Base-by-base conservation (phyloP, 1,284 basidiomycete species). In the Ustilago xerochloae region DNA sequence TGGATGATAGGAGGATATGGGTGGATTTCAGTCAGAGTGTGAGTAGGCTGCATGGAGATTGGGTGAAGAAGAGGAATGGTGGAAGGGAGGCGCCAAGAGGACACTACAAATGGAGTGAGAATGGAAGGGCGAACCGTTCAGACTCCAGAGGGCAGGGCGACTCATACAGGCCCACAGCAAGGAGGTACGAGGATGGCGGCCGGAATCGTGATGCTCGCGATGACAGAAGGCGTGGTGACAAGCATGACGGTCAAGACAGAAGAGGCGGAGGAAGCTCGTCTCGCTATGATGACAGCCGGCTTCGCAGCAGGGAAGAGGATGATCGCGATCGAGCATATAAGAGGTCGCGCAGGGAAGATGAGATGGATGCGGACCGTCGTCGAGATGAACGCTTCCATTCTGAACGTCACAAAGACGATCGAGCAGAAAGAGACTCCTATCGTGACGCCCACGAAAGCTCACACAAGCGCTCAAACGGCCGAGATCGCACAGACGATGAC, bases 1-100 rank as follows among this genome's bases (percentile, higher is more conserved):
- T 99, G n/a, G 96, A 99, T 84, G 97, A 99, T 85, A 89, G 95
- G 16, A 89, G 97, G 20, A 99, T 99, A 83, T 98, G 96, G 92
- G 96, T 99, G 69, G 95, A 97, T 86, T 97, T 98, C 52, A 85
- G 82, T 10, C 86, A 86, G 73, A 96, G 93, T 29, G 97, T 99
- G 7, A 86, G 87, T 36, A 87, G 88, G 75, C 85, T 89, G 76
- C 86, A 86, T 68, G 84, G 85, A n/a, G 81, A 84, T 7, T 87
- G 85, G 85, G 28, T 86, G 54, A 77, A 76, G 80, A 53, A 76
- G 84, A 57, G 80, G 77, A 43, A 73, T 73, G 30, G 76, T 26
- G 36, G 65, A 45, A 39, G 82, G 16, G 65, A 84, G 6, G 73
- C 79, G 12, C 68, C 83, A 4, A 79, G 80, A 12, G 63, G 84